A percentile compares a stretch with the other conserved stretches of the same genome.
Evolutionary conservation across 2,329 filamentous ascomycete species (phyloP).

Genomic region (Pseudocercospora cruenta): DNA sequence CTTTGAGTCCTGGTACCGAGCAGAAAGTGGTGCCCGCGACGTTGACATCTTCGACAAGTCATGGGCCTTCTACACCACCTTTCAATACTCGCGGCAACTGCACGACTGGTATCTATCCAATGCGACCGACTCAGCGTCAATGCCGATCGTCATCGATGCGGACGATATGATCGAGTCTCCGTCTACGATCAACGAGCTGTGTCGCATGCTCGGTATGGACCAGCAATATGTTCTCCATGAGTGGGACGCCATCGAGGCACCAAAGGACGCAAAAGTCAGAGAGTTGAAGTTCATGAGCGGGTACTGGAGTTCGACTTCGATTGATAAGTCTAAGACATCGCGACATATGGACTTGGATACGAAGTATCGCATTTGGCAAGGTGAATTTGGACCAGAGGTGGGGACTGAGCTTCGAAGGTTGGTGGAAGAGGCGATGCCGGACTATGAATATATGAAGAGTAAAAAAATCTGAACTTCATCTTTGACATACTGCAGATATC

Average conservation of each 20-base stretch:
- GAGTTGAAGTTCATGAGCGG: conserved; percentile 6
- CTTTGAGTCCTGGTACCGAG: background rate
- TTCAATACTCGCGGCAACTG: background rate
- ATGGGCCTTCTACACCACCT: conserved; percentile 10
- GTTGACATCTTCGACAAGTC: conserved; percentile 12
- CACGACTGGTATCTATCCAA: conserved; percentile 6
- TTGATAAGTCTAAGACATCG: conserved; percentile 10
- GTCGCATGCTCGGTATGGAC: background rate
- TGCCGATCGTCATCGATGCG: background rate
- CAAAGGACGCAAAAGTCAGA: background rate
- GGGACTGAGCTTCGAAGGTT: background rate
- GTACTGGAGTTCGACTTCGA: conserved; percentile 2
- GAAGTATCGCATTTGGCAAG: background rate
- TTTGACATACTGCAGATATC: too few species aligned
- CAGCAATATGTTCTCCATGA: background rate
- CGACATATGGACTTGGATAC: background rate
- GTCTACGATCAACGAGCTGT: background rate
- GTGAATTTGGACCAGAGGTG: background rate
- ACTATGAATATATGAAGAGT: background rate
- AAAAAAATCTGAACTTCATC: background rate
- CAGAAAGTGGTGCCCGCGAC: conserved; percentile 7
- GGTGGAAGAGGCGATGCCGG: background rate
- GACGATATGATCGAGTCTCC: background rate
- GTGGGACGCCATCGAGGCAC: background rate
- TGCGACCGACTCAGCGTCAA: background rate